A percentile compares a stretch with the other conserved stretches of the same genome.
phyloP scores from a whole-genome alignment of 2,329 filamentous ascomycete genomes.

The Sphaerulina populicola region DNA sequence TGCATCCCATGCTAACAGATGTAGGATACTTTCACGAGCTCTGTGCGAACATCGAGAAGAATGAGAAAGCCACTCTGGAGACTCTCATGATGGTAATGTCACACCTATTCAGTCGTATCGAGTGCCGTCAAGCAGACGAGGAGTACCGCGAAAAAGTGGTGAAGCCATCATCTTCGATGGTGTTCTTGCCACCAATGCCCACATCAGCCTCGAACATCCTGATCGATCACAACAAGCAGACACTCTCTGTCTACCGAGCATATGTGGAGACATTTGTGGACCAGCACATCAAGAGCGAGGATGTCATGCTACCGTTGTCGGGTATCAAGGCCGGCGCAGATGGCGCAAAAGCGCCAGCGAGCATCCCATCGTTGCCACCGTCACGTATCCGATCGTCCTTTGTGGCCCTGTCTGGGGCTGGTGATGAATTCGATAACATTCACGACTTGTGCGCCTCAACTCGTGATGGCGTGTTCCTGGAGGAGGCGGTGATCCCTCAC shows the following conservation, averaged over 20 bases:
- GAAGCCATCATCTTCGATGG: conserved; percentile 53
- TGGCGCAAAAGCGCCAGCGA: conserved; percentile 20
- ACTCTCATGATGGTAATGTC: conserved; percentile 60
- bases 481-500: conserved; percentile 64
- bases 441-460: conserved; percentile 59
- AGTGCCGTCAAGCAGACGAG: conserved; percentile 41
- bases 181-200: conserved; percentile 59
- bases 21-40: conserved; percentile 54
- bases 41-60: conserved; percentile 49
- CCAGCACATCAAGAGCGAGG: conserved; percentile 51
- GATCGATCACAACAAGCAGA: conserved; percentile 55
- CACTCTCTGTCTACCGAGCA: conserved; percentile 55
- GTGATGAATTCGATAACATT: conserved; percentile 56
- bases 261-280: conserved; percentile 63
- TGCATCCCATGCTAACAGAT: background rate
- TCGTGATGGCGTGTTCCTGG: conserved; percentile 63
- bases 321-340: conserved; percentile 39
- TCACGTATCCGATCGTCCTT: conserved; percentile 57
- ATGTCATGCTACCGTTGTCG: conserved; percentile 53
- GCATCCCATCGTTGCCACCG: conserved; percentile 30
- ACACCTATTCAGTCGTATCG: conserved; percentile 60
- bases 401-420: conserved; percentile 60
- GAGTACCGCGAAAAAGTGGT: conserved; percentile 44
- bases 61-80: conserved; percentile 45
- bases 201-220: conserved; percentile 49